Conservation (phyloP, 2,329 filamentous ascomycete genomes). For the Cercospora sp. region DNA sequence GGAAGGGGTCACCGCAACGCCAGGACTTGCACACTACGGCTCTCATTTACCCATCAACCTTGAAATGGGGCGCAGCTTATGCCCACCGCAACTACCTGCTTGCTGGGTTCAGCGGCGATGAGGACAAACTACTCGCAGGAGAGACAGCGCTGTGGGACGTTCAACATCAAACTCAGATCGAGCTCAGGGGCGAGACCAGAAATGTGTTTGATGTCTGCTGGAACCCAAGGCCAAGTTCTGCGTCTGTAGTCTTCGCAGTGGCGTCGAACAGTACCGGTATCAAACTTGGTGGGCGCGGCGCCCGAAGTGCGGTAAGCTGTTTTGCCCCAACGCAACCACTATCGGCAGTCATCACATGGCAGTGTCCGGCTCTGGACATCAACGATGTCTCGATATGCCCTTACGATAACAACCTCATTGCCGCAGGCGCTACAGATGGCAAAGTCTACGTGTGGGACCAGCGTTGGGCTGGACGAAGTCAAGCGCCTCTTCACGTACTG, state of each 20-base stretch:
- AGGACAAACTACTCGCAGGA: slow-evolving; percentile 47
- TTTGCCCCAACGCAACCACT: slow-evolving; percentile 48
- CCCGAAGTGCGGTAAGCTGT: slow-evolving; percentile 53
- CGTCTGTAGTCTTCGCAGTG: slow-evolving; percentile 52
- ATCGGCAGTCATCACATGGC: slow-evolving; percentile 47
- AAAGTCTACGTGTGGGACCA: slow-evolving; percentile 62
- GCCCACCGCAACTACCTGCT: slow-evolving; percentile 49
- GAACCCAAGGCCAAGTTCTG: slow-evolving; percentile 48
- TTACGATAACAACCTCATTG: slow-evolving; percentile 52
- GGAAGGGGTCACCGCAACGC: slow-evolving; percentile 26
- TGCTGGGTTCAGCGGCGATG: slow-evolving; percentile 53
- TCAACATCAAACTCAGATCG: slow-evolving; percentile 42
- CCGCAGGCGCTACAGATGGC: slow-evolving; percentile 62
- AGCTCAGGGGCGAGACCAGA: slow-evolving; percentile 50
- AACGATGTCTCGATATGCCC: slow-evolving; percentile 57
- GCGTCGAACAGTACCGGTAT: slow-evolving; percentile 48
- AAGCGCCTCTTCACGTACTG: slow-evolving; percentile 51
- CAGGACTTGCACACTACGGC: slow-evolving; percentile 30
- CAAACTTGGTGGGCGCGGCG: slow-evolving; percentile 41
- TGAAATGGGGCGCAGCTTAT: slow-evolving; percentile 50
- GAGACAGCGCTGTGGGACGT: slow-evolving; percentile 58
- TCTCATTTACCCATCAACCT: slow-evolving; percentile 45
- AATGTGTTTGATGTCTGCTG: slow-evolving; percentile 62
- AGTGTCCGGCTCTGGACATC: slow-evolving; percentile 61
- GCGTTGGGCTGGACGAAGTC: slow-evolving; percentile 43